Conservation (phyloP, 1,139 yeast genomes). For the Suhomyces wounanorum region DNA sequence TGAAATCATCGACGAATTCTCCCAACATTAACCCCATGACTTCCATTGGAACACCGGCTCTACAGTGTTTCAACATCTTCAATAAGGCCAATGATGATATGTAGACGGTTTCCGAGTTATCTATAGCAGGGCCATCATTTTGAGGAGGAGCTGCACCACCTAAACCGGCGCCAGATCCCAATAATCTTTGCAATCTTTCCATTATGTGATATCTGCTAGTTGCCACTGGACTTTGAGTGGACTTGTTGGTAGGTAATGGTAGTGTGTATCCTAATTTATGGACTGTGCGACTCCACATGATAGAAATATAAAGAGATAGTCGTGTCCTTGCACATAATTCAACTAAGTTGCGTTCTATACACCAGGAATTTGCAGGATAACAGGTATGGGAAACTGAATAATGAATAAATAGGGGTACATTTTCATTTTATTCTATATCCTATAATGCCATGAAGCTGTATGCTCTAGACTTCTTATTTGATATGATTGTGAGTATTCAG, state of each 20-base stretch:
- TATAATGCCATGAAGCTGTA: too few relatives aligned
- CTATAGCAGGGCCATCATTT: conserved; percentile 80
- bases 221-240: conserved; percentile 8
- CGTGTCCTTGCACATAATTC: too few relatives aligned
- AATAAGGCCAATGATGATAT: conserved; percentile 92
- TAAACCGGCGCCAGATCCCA: conserved; percentile 60
- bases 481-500: too few relatives aligned
- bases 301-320: too few relatives aligned
- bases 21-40: conserved; percentile 99
- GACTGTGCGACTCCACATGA: too few relatives aligned
- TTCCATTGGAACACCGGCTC: conserved; percentile 99
- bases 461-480: too few relatives aligned
- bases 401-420: too few relatives aligned
- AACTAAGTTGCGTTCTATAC: too few relatives aligned
- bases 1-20: conserved; percentile 95
- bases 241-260: neutral
- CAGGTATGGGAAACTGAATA: too few relatives aligned
- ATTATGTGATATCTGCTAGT: conserved; percentile 28
- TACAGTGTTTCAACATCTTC: conserved; percentile 96
- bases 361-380: too few relatives aligned
- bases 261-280: neutral
- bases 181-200: conserved; percentile 76
- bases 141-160: conserved; percentile 56
- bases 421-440: too few relatives aligned
- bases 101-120: conserved; percentile 94